Conservation (phyloP, 1,284 basidiomycete species). For the Cystobasidium sp. region DNA sequence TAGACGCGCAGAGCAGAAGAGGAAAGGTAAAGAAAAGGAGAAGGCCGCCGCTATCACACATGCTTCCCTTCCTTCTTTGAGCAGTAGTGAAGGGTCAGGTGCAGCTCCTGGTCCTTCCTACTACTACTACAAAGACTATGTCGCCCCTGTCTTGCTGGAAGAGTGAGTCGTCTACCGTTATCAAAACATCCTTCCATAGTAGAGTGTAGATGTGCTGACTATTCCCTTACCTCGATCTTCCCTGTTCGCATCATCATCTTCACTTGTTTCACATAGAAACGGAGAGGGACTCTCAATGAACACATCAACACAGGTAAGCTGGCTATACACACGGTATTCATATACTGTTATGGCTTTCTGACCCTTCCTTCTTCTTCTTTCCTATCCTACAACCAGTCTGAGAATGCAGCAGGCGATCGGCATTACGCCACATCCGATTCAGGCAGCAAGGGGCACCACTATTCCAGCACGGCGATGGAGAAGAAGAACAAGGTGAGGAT, state of each 20-base stretch:
- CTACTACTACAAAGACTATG: slow-evolving; percentile 24
- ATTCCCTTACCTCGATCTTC: background rate
- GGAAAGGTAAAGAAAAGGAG: slow-evolving; percentile 14
- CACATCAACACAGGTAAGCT: too few relatives aligned
- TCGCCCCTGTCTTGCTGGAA: background rate
- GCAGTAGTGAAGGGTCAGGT: background rate
- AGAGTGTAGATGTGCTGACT: background rate
- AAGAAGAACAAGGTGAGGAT: too few relatives aligned
- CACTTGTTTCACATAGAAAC: background rate
- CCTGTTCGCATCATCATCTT: background rate
- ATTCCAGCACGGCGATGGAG: background rate
- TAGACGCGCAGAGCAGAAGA: slow-evolving; percentile 34
- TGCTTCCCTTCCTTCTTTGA: background rate
- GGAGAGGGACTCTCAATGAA: too few relatives aligned
- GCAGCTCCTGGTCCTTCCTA: background rate
- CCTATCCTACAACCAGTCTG: background rate
- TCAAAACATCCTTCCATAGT: too few relatives aligned
- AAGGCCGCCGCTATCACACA: background rate
- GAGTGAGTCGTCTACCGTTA: background rate
- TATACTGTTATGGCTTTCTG: background rate
- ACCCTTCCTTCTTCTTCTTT: background rate
- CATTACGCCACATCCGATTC: too few relatives aligned
- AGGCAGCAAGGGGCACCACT: too few relatives aligned
- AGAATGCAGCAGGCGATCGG: too few relatives aligned
- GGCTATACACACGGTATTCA: background rate